Percentiles rank a stretch among this genome's conserved stretches.
These are phyloP conservation scores for Annona cherimola DNA, from an alignment of 164 flowering plant genomes.

Conservation along the genomic window DNA sequence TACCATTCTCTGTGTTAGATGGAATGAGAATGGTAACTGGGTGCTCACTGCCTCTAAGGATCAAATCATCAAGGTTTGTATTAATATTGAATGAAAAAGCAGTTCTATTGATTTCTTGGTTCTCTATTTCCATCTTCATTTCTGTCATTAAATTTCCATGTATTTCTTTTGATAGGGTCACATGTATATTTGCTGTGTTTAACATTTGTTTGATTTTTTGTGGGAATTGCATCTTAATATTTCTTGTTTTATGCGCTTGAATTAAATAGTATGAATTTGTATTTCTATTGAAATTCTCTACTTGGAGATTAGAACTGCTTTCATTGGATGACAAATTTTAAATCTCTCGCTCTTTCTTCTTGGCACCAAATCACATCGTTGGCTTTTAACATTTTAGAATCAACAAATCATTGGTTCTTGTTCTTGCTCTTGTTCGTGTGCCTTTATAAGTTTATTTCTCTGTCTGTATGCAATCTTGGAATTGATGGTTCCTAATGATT, in stretches of 20 bases:
- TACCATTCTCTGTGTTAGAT: conserved; percentile 82
- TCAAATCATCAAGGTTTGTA: conserved; percentile 86
- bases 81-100: background rate
- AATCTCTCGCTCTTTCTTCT: too few species aligned
- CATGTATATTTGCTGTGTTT: background rate
- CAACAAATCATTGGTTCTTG: too few species aligned
- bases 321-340: too few species aligned
- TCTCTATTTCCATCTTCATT: background rate
- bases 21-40: conserved; percentile 99
- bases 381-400: too few species aligned
- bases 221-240: too few species aligned
- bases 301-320: too few species aligned
- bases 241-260: too few species aligned
- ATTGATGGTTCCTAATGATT: too few species aligned
- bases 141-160: background rate
- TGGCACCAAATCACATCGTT: too few species aligned
- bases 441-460: background rate
- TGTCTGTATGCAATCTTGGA: background rate
- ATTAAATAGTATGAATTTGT: too few species aligned
- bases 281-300: too few species aligned
- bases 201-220: background rate
- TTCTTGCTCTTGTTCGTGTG: too few species aligned
- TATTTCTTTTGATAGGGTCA: background rate
- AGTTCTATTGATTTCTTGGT: background rate
- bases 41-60: conserved; percentile 95